Evolutionary conservation across 2,329 filamentous ascomycete genomes (phyloP), one percentile per base, ranked within the genome.

Genomic region (Beauveria pseudobassiana): DNA sequence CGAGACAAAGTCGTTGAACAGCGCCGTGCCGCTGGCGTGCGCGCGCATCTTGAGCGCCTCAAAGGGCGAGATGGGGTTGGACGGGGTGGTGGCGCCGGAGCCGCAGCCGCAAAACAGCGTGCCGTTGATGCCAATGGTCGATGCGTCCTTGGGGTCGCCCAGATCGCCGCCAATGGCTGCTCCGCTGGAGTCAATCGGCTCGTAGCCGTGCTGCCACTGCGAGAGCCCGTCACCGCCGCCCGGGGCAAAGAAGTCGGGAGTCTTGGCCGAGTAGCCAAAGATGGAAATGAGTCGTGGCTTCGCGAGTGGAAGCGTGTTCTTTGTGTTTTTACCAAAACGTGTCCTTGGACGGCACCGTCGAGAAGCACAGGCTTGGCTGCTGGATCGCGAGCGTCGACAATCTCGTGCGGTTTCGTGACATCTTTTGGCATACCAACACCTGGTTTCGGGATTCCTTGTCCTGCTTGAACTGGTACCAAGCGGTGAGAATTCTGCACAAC

Each of bases 311-410:
- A 88, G 76, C 0, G 82, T 74, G 16, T 75, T 76, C 48, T 82
- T 81, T 45, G 69, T 73, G 68, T 88, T 88, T 88, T 88, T 34
- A 88, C 77, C 0, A 88, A 76, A 1, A 88, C 85, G 59, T 87
- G 84, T 4, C 86, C 84, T 66, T 87, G 84, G 5, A 86, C 74
- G 0, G 84, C 85, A 3, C 83, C 82, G n/a, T 83, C 75, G 0
- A 86, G 68, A 0, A 86, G 69, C 0, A 72, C 70, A 1, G 69
- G 63, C 38, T 70, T 70, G 5, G 76, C 72, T 6, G 72, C 72
- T 69, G 55, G 72, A 67, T 87, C 80, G 24, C 82, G 76, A 2
- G 79, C 85, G 65, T 87, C 81, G 9, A 87, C 74, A 22, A 80
- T 73, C 0, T 67, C 65, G 63, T 87, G 85, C 2, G 80, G 80